These are phyloP conservation scores for Streptanthus diversifolius DNA, from an alignment of 345 rosid species.

Conservation along the genomic window DNA sequence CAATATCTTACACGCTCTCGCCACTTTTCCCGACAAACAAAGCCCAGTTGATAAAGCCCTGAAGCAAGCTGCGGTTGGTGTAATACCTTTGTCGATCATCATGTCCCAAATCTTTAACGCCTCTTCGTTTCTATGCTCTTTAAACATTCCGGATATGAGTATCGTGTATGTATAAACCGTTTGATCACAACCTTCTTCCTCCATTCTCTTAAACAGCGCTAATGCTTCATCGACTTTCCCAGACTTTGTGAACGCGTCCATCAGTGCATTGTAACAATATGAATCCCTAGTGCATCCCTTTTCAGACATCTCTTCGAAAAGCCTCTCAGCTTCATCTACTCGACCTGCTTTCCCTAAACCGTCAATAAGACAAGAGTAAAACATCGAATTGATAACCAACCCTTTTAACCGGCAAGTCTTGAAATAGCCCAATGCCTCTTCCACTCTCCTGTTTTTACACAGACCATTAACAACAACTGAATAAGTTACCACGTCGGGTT, in stretches of 20 bases:
- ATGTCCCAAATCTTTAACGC: constrained; percentile 73
- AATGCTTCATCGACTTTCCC: constrained; percentile 67
- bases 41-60: constrained; percentile 69
- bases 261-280: constrained; percentile 76
- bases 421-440: constrained; percentile 60
- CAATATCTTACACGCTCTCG: constrained; percentile 80
- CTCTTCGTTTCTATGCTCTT: constrained; percentile 68
- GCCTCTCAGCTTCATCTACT: constrained; percentile 66
- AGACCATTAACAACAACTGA: constrained; percentile 65
- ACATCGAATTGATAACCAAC: constrained; percentile 56
- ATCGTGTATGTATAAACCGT: constrained; percentile 77
- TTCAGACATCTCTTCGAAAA: constrained; percentile 70
- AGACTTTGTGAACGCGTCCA: constrained; percentile 60
- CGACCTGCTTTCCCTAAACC: constrained; percentile 88
- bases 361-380: constrained; percentile 75
- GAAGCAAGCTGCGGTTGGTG: constrained; percentile 78
- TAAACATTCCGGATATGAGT: constrained; percentile 58
- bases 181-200: constrained; percentile 65
- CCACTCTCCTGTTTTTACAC: constrained; percentile 72
- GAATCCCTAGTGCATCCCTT: constrained; percentile 68
- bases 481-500: constrained; percentile 73
- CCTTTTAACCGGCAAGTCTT: constrained; percentile 48
- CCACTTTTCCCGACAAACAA: constrained; percentile 84
- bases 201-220: constrained; percentile 64
- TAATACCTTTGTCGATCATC: constrained; percentile 85